Conservation (phyloP, 768 basidiomycete genomes). For the Amanita rimosa region DNA sequence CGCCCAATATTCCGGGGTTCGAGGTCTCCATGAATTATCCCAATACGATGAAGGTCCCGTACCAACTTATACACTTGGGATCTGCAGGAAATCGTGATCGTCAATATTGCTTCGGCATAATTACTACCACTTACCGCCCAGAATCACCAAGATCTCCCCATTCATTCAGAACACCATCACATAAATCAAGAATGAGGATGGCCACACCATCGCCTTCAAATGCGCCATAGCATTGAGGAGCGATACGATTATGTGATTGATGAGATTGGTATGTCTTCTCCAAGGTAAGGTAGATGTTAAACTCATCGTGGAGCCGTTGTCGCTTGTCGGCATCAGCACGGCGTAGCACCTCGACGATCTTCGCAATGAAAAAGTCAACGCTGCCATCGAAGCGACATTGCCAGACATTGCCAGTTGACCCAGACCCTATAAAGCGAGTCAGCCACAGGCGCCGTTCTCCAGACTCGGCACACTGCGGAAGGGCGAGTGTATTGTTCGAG, state of each 20-base stretch:
- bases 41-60: conserved; percentile 11
- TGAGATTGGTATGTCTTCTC: conserved; percentile 11
- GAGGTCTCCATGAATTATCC: conserved; percentile 12
- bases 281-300: conserved; percentile 12
- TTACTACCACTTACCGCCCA: conserved; percentile 12
- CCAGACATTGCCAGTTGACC: conserved; percentile 14
- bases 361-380: conserved; percentile 9
- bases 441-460: conserved; percentile 12
- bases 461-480: conserved; percentile 9
- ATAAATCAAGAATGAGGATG: conserved; percentile 13
- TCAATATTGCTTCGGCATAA: conserved; percentile 9
- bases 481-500: conserved; percentile 11
- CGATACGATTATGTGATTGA: conserved; percentile 9
- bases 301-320: conserved; percentile 11
- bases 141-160: conserved; percentile 11
- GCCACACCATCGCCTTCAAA: conserved; percentile 9
- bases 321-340: conserved; percentile 9
- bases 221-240: conserved; percentile 13
- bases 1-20: conserved; percentile 12
- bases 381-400: conserved; percentile 13
- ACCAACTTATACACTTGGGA: conserved; percentile 12
- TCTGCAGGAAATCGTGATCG: conserved; percentile 11
- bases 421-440: conserved; percentile 10
- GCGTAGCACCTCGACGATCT: conserved; percentile 11
- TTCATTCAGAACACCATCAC: conserved; percentile 10